Base-by-base conservation (phyloP, 2,329 filamentous ascomycete genomes). In the Aspergillus sp. region DNA sequence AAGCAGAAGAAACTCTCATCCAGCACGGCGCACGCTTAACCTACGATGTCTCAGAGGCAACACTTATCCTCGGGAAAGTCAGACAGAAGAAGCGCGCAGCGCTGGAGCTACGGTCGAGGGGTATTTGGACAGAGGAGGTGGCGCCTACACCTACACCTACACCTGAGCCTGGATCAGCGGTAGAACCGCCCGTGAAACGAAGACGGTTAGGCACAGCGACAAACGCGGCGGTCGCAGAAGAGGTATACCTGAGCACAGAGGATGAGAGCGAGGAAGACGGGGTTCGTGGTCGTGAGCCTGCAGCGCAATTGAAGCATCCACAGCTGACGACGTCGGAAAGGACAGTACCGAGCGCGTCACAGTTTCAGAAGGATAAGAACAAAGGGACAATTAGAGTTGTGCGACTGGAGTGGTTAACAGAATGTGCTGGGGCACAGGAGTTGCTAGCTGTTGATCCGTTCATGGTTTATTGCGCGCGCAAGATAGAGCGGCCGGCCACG, bases 51-150 rank as follows among this genome's bases (percentile, higher is more conserved):
- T 79, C 80, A 14, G 89, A 93, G 72, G 91, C 91, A 1, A 80
- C 84, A 4, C 73, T 97, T 3, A 80, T 96, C 2, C 71, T 98
- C 31, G 91, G 90, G 2, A 90, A 87, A 63, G 82, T 96, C 35
- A 81, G 81, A 0, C 87, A 85, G 55, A 87, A 84, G 62, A 83
- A 86, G 66, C 83, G 93, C 17, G 91, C 91, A 1, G 80, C 84
- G 47, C 87, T 96, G 65, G 93, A 98, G 74, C 77, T 98, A 60
- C 82, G 90, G 53, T 82, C 84, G 6, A 82, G 85, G 46, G 87
- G 86, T 14, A 65, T 96, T 2, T 77, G 73, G 70, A 78, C 76
- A 43, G 71, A 81, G 52, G 73, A 79, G 50, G 53, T 67, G 27
- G 23, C 7, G 25, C 25, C 9, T 9, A 7, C 27, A 8, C 25